Conservation (phyloP, 2,329 filamentous ascomycete species). For the Chaetomium sp. region DNA sequence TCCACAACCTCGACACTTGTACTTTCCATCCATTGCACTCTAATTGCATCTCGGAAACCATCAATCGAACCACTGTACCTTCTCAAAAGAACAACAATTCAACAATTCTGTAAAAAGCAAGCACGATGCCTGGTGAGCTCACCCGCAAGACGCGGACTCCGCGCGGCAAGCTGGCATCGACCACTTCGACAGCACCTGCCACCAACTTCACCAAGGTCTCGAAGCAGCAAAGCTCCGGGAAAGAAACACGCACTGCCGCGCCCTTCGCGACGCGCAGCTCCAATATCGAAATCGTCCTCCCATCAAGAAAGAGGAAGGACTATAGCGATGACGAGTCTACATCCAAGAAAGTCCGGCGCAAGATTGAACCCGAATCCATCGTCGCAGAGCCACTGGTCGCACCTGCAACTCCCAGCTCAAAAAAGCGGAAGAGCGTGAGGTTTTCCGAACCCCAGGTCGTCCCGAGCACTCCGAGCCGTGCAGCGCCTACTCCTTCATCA, state of each 20-base stretch:
- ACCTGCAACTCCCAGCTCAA: slow-evolving; percentile 37
- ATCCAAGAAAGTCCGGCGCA: slow-evolving; percentile 31
- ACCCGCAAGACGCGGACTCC: slow-evolving; percentile 32
- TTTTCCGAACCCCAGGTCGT: slow-evolving; percentile 28
- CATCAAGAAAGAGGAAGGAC: slow-evolving; percentile 46
- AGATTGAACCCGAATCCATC: slow-evolving; percentile 20
- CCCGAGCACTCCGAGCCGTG: slow-evolving; percentile 20
- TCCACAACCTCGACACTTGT: slow-evolving; percentile 9
- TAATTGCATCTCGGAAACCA: background rate
- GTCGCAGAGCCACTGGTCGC: slow-evolving; percentile 2
- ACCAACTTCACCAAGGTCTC: slow-evolving; percentile 52
- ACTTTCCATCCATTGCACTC: slow-evolving; percentile 11
- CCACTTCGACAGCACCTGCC: slow-evolving; percentile 40
- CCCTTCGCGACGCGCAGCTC: slow-evolving; percentile 39
- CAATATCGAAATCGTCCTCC: slow-evolving; percentile 37
- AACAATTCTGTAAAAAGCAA: slow-evolving; percentile 17
- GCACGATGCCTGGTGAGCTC: slow-evolving; percentile 36
- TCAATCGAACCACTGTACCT: slow-evolving; percentile 11
- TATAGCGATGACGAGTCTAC: slow-evolving; percentile 37
- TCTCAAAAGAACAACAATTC: background rate
- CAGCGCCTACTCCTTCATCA: slow-evolving; percentile 35
- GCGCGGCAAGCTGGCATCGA: slow-evolving; percentile 30
- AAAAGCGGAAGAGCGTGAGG: slow-evolving; percentile 35
- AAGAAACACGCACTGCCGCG: slow-evolving; percentile 36
- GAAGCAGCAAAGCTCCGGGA: slow-evolving; percentile 43